Percentiles rank a stretch among this genome's conserved stretches.
phyloP scores from a whole-genome alignment of 495 filamentous ascomycete genomes.

The Lasiosphaeria miniovina region DNA sequence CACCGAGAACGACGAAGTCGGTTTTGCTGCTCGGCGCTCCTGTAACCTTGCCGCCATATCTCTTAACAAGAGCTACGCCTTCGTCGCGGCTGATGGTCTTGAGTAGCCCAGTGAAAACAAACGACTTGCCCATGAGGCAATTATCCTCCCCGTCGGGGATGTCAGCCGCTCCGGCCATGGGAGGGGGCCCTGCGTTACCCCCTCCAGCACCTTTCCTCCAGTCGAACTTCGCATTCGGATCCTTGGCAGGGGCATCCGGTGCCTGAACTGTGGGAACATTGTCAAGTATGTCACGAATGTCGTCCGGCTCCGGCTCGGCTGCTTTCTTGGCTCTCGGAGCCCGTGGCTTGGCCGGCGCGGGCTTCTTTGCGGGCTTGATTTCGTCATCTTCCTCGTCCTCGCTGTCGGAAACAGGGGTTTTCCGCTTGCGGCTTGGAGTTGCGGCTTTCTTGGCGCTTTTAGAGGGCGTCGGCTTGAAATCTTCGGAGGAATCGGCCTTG shows the following conservation, averaged over 20 bases:
- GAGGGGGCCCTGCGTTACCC: conserved; percentile 58
- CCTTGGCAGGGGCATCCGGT: conserved; percentile 72
- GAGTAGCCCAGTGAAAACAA: conserved; percentile 94
- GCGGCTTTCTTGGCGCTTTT: conserved; percentile 42
- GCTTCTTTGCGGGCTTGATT: conserved; percentile 53
- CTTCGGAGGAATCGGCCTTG: conserved; percentile 43
- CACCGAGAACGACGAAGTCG: conserved; percentile 85
- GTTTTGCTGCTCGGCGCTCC: conserved; percentile 86
- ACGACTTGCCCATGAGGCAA: conserved; percentile 86
- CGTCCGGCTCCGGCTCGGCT: conserved; percentile 56
- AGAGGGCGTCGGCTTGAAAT: conserved; percentile 24
- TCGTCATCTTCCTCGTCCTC: conserved; percentile 45
- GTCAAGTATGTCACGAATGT: conserved; percentile 80
- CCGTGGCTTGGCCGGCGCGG: conserved; percentile 58
- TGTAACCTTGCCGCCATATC: conserved; percentile 89
- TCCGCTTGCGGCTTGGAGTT: conserved; percentile 43
- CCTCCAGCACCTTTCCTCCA: conserved; percentile 52
- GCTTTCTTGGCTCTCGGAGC: conserved; percentile 59
- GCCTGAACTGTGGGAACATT: conserved; percentile 77
- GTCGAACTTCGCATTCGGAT: conserved; percentile 69
- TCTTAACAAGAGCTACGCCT: conserved; percentile 81
- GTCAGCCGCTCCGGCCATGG: conserved; percentile 61
- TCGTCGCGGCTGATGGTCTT: conserved; percentile 78
- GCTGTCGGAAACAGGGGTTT: conserved; percentile 41
- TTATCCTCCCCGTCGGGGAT: conserved; percentile 81